Evolutionary conservation across 2,329 filamentous ascomycete genomes (phyloP).

Genomic region (Pseudopithomyces maydicus): DNA sequence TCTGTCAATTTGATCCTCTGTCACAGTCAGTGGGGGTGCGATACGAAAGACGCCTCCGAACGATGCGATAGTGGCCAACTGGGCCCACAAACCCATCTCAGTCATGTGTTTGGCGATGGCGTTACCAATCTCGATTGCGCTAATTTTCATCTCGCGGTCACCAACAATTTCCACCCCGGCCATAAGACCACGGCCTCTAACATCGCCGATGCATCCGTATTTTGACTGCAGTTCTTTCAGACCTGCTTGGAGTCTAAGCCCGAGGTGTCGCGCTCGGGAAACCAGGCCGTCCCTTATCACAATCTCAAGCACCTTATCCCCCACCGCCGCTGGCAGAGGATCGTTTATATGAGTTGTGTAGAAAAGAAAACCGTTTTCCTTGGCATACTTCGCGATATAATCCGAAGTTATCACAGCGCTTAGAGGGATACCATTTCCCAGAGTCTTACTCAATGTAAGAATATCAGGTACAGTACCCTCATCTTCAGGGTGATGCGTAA

Average conservation of each 20-base stretch:
- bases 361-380: conserved; percentile 59
- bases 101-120: conserved; percentile 55
- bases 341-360: conserved; percentile 69
- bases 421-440: conserved; percentile 65
- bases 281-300: conserved; percentile 62
- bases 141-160: conserved; percentile 55
- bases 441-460: conserved; percentile 64
- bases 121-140: conserved; percentile 55
- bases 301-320: conserved; percentile 66
- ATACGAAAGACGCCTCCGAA: conserved; percentile 62
- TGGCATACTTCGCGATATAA: conserved; percentile 56
- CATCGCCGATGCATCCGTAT: conserved; percentile 67
- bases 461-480: conserved; percentile 56
- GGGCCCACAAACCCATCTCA: conserved; percentile 61
- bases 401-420: conserved; percentile 62
- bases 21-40: conserved; percentile 65
- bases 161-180: conserved; percentile 63
- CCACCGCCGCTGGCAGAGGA: conserved; percentile 64
- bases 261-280: conserved; percentile 50
- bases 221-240: conserved; percentile 53
- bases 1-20: conserved; percentile 26
- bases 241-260: conserved; percentile 54
- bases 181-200: conserved; percentile 64
- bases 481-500: conserved; percentile 54
- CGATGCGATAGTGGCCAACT: conserved; percentile 59